These are phyloP conservation scores for Globisporangium heterothallicum DNA, from an alignment of 352 stramenopile genomes.

Conservation along the genomic window DNA sequence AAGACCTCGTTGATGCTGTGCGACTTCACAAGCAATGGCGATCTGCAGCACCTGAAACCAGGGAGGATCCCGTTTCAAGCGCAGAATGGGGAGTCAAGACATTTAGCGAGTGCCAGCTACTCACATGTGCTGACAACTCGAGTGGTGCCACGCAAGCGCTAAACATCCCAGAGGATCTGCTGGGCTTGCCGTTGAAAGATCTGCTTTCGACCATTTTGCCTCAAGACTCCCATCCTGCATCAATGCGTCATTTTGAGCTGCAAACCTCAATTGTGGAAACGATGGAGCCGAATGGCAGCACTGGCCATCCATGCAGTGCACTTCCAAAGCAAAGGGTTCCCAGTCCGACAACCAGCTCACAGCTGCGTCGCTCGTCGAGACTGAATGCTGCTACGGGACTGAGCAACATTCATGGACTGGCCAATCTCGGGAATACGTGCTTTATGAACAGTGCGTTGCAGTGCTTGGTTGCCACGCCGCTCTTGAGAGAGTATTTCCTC, in stretches of 20 bases:
- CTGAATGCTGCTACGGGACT: conserved; percentile 41
- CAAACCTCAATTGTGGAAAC: neutral
- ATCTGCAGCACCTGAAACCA: neutral
- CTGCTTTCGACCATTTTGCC: conserved; percentile 9
- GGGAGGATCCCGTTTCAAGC: too few relatives aligned
- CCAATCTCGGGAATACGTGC: conserved; percentile 75
- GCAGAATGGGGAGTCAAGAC: too few relatives aligned
- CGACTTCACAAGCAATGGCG: neutral
- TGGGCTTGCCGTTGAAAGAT: conserved; percentile 1
- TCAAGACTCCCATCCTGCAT: neutral
- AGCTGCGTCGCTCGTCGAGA: conserved; percentile 9
- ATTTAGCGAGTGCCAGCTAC: conserved; percentile 12
- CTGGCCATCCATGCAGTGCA: too few relatives aligned
- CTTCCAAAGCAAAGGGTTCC: too few relatives aligned
- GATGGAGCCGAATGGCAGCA: neutral
- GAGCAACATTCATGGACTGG: conserved; percentile 75
- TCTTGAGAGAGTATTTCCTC: conserved; percentile 90
- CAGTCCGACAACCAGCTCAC: conserved; percentile 5
- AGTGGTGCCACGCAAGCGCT: too few relatives aligned
- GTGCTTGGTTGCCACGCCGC: conserved; percentile 89
- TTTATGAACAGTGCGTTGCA: conserved; percentile 83
- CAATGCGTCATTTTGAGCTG: neutral
- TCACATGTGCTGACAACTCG: too few relatives aligned
- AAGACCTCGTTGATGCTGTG: conserved; percentile 14
- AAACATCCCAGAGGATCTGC: conserved; percentile 6